Evolutionary conservation across 768 basidiomycete species (phyloP).

Genomic region (Albatrellus ellisii): DNA sequence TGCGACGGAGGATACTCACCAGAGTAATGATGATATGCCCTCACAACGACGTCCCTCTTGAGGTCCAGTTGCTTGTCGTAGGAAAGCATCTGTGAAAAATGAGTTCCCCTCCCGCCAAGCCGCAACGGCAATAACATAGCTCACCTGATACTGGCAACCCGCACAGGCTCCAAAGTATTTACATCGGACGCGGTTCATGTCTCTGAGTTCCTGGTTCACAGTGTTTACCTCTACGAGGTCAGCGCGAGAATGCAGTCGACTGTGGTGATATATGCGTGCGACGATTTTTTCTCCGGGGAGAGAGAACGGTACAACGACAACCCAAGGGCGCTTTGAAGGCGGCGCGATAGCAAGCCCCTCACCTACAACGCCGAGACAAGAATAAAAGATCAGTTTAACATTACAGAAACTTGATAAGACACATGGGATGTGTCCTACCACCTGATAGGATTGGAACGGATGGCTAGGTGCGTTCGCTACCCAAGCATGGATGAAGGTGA

Average conservation of each 20-base stretch:
- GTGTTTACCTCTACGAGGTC: conserved; percentile 55
- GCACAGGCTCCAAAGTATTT: conserved; percentile 83
- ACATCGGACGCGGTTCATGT: conserved; percentile 55
- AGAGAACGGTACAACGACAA: conserved; percentile 70
- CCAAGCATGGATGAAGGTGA: no score
- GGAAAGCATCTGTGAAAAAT: conserved; percentile 53
- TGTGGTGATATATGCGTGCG: conserved; percentile 58
- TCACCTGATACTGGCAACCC: conserved; percentile 90
- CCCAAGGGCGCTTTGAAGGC: conserved; percentile 49
- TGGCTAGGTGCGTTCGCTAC: no score
- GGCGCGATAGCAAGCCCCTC: conserved; percentile 46
- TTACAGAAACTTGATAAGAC: no score
- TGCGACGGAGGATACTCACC: conserved; percentile 22
- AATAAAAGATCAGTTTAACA: no score
- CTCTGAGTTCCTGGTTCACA: conserved; percentile 54
- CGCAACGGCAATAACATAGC: conserved; percentile 3
- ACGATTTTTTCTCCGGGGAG: conserved; percentile 75
- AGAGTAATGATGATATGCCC: conserved; percentile 74
- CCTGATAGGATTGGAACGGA: no score
- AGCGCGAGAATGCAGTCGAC: conserved; percentile 60
- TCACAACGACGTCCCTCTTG: conserved; percentile 76
- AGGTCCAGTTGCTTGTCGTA: conserved; percentile 78
- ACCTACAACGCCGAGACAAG: neutral
- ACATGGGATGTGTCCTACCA: no score
- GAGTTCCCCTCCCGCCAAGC: neutral